These are phyloP conservation scores for Thalassiosira exigua DNA, from an alignment of 352 stramenopile genomes.

Conservation along the genomic window DNA sequence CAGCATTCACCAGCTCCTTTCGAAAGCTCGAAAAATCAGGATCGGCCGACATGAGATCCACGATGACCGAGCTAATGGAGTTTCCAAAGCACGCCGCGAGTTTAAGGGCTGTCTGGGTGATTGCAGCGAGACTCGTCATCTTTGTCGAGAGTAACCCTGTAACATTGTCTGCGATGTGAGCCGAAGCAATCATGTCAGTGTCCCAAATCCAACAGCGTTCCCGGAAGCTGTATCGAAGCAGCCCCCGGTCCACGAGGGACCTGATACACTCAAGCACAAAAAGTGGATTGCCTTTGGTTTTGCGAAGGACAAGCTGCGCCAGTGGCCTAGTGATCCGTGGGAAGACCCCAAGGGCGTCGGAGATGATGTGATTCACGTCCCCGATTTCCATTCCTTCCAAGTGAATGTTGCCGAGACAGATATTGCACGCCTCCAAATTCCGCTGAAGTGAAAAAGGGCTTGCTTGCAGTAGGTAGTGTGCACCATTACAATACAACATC, in stretches of 20 bases:
- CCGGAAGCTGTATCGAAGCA: conserved; percentile 24
- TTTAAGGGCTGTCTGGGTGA: conserved; percentile 14
- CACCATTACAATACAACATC: too few species aligned
- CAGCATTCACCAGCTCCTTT: background rate
- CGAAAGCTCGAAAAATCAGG: background rate
- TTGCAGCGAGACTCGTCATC: conserved; percentile 1
- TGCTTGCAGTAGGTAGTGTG: too few species aligned
- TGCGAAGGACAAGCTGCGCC: conserved; percentile 13
- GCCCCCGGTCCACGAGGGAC: background rate
- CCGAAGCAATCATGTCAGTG: conserved; percentile 15
- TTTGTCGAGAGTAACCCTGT: conserved; percentile 16
- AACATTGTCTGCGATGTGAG: conserved; percentile 28
- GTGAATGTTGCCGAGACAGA: conserved; percentile 1
- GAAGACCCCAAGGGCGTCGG: conserved; percentile 44
- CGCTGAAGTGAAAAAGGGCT: too few species aligned
- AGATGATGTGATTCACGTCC: conserved; percentile 57
- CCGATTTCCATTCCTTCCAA: conserved; percentile 35
- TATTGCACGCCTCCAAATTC: background rate
- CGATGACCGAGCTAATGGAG: background rate
- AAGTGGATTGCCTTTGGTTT: conserved; percentile 26
- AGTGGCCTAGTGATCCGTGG: conserved; percentile 30
- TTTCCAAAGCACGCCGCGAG: conserved; percentile 19
- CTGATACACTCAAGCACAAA: conserved; percentile 31
- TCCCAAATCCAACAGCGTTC: conserved; percentile 32
- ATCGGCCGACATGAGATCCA: conserved; percentile 4